phyloP scores from a whole-genome alignment of 176 grass and related monocot genomes.

The Zoysia japonica region DNA sequence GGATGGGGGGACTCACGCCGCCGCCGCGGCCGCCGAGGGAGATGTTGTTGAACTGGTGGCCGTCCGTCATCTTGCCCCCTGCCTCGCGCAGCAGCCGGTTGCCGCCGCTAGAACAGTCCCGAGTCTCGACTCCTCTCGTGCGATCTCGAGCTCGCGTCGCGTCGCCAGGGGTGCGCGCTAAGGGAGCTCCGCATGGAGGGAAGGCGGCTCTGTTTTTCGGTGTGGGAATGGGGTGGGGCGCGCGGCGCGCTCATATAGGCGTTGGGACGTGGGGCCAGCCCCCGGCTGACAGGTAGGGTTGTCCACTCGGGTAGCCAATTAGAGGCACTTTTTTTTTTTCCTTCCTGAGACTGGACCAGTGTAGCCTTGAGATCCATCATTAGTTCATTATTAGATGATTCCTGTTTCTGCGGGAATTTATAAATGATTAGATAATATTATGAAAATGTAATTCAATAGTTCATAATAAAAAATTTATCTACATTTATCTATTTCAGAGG shows the following conservation, averaged over 20 bases:
- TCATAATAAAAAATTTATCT: too few relatives aligned
- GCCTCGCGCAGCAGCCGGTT: background rate
- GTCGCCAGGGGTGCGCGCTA: background rate
- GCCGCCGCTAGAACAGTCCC: background rate
- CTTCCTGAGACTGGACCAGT: too few relatives aligned
- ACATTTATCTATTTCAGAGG: too few relatives aligned
- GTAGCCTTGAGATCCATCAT: too few relatives aligned
- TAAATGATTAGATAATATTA: too few relatives aligned
- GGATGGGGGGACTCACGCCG: conserved; percentile 51
- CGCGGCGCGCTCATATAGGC: conserved; percentile 29
- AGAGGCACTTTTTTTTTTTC: too few relatives aligned
- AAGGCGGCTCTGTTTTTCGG: conserved; percentile 3
- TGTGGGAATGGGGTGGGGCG: background rate
- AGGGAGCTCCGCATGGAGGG: conserved; percentile 26
- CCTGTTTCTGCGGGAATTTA: too few relatives aligned
- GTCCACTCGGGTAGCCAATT: background rate
- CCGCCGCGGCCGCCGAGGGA: conserved; percentile 79
- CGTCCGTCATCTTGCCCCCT: conserved; percentile 51
- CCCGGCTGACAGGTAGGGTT: conserved; percentile 25
- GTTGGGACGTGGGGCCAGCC: background rate
- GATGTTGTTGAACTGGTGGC: conserved; percentile 71
- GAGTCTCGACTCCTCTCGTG: background rate
- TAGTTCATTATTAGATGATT: too few relatives aligned
- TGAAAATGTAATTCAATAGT: too few relatives aligned
- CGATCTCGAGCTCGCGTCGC: background rate